Evolutionary conservation across 108 stramenopile species (phyloP).

Genomic region (Skeletonema potamos): DNA sequence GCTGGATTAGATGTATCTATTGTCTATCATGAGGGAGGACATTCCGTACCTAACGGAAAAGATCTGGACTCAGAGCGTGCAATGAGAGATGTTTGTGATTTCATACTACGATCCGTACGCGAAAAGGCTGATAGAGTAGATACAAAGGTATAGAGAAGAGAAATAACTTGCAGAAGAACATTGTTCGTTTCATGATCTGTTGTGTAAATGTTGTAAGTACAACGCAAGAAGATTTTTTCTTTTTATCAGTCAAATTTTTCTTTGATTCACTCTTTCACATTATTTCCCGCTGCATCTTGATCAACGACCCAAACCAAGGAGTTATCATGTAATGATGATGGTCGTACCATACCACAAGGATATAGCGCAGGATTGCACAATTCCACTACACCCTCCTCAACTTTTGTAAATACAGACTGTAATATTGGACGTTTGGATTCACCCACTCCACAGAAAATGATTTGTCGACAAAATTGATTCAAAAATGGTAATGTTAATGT

Average conservation of each 20-base stretch:
- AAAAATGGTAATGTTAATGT: slow-evolving; percentile 89
- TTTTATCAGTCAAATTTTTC: not conserved
- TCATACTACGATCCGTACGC: slow-evolving; percentile 17
- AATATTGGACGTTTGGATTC: slow-evolving; percentile 69
- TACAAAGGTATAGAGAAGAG: not conserved
- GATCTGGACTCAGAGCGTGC: slow-evolving; percentile 33
- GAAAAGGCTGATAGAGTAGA: not conserved
- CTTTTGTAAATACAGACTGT: slow-evolving; percentile 43
- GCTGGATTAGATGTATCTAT: slow-evolving; percentile 55
- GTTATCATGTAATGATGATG: slow-evolving; percentile 16
- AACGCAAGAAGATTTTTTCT: too few species aligned
- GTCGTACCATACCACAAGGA: slow-evolving; percentile 78
- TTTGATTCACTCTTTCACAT: not conserved
- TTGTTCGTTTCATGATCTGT: not conserved
- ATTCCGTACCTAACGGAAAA: slow-evolving; percentile 55
- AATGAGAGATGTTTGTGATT: slow-evolving; percentile 30
- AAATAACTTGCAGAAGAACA: not conserved
- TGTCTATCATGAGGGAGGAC: slow-evolving; percentile 65
- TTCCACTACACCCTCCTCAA: slow-evolving; percentile 4
- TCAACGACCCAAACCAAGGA: slow-evolving; percentile 79
- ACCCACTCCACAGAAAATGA: slow-evolving; percentile 86
- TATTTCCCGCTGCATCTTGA: slow-evolving; percentile 55
- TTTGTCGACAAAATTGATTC: slow-evolving; percentile 59
- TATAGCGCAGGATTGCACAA: slow-evolving; percentile 60
- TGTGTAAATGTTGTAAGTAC: too few species aligned